A percentile compares a stretch with the other conserved stretches of the same genome.
Evolutionary conservation across 169 alveolate genomes (phyloP).

Genomic region (Plasmodium berghei): DNA sequence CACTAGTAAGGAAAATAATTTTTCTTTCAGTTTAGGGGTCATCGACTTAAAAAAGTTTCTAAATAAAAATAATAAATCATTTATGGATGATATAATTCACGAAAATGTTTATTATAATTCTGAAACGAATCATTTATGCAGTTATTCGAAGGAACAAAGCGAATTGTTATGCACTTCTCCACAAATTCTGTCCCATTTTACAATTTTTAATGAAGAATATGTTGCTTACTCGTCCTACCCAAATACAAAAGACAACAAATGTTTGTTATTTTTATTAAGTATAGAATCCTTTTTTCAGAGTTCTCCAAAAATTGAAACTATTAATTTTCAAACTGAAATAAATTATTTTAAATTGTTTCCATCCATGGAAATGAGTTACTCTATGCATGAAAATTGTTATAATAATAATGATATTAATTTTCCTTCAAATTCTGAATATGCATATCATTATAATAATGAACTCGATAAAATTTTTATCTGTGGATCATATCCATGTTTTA

Average conservation of each 20-base stretch:
- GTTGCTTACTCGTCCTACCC: conserved; percentile 72
- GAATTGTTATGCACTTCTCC: conserved; percentile 63
- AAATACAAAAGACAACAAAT: conserved; percentile 61
- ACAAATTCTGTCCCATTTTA: conserved; percentile 71
- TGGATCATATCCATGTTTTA: conserved; percentile 61
- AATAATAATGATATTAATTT: not conserved
- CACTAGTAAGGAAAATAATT: conserved; percentile 77
- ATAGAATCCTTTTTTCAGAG: conserved; percentile 60
- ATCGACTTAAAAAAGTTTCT: conserved; percentile 60
- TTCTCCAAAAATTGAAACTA: conserved; percentile 62
- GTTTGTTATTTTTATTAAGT: conserved; percentile 46
- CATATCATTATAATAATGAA: conserved; percentile 68
- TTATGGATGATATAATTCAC: conserved; percentile 23
- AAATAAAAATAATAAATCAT: conserved; percentile 50
- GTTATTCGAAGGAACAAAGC: conserved; percentile 60
- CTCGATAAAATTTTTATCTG: conserved; percentile 74
- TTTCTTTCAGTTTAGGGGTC: conserved; percentile 75
- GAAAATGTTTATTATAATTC: conserved; percentile 55
- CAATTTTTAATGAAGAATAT: conserved; percentile 67
- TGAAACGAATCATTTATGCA: conserved; percentile 69
- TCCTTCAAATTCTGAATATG: conserved; percentile 29
- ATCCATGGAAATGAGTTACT: conserved; percentile 22
- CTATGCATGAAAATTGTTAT: not conserved
- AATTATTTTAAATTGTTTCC: conserved; percentile 71
- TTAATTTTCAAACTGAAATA: conserved; percentile 43